phyloP scores from a whole-genome alignment of 2,329 filamentous ascomycete genomes.

The Emergomyces orientalis region DNA sequence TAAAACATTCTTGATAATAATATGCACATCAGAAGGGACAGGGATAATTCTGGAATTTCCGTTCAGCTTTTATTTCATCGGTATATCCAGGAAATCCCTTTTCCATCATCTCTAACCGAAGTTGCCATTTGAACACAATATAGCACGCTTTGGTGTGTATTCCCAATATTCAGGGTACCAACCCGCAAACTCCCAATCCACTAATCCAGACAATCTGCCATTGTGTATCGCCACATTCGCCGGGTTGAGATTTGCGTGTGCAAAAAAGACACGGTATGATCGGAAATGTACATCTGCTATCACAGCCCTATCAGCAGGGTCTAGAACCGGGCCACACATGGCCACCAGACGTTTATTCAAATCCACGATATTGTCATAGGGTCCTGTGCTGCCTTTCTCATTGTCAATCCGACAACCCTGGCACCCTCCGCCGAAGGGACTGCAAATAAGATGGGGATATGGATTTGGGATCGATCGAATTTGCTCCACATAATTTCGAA shows the following conservation, averaged over 20 bases:
- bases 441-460: conserved; percentile 8
- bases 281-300: conserved; percentile 5
- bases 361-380: conserved; percentile 5
- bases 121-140: not conserved
- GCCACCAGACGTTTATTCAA: conserved; percentile 8
- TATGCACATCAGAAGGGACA: no score
- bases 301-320: conserved; percentile 7
- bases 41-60: not conserved
- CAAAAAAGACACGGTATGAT: conserved; percentile 6
- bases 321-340: conserved; percentile 8
- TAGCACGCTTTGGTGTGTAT: not conserved
- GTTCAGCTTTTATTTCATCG: conserved; percentile 5
- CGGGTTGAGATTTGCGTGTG: conserved; percentile 5
- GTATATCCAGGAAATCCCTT: not conserved
- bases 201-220: conserved; percentile 4
- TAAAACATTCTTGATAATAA: no score
- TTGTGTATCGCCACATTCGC: conserved; percentile 3
- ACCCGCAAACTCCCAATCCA: conserved; percentile 1
- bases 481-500: conserved; percentile 7
- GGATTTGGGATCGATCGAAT: conserved; percentile 9
- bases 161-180: not conserved
- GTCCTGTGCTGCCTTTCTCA: conserved; percentile 4
- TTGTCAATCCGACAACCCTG: conserved; percentile 9
- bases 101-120: conserved; percentile 5
- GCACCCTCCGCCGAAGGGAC: conserved; percentile 7